Conservation (phyloP, 2,329 filamentous ascomycete genomes). For the Botrytis pseudocinerea region DNA sequence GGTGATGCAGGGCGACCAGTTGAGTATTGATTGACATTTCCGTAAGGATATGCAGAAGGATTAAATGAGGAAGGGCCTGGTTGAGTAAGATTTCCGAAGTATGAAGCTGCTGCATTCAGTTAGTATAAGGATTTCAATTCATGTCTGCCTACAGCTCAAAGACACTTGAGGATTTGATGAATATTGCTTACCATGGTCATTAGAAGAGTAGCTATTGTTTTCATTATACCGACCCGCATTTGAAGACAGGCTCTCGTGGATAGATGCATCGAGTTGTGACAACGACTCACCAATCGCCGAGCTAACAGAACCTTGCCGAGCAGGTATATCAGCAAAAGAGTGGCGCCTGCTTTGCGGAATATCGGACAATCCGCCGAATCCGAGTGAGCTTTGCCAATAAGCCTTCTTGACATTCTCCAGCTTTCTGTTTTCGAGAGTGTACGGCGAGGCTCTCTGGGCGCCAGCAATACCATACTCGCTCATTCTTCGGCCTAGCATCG, state of each 20-base stretch:
- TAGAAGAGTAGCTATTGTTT: constrained; percentile 35
- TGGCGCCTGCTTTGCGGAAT: constrained; percentile 74
- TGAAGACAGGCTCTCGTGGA: constrained; percentile 38
- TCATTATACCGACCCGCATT: constrained; percentile 39
- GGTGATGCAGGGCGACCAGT: constrained; percentile 55
- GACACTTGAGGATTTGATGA: not conserved
- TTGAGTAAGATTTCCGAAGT: constrained; percentile 38
- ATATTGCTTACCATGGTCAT: constrained; percentile 41
- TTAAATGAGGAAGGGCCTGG: constrained; percentile 29
- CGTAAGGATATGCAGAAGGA: constrained; percentile 35
- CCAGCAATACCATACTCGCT: constrained; percentile 42
- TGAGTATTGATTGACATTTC: constrained; percentile 32
- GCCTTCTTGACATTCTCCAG: constrained; percentile 66
- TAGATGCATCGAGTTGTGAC: constrained; percentile 42
- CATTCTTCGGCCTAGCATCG: constrained; percentile 41
- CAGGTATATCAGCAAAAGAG: constrained; percentile 72
- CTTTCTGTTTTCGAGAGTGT: constrained; percentile 60
- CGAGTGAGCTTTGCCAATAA: constrained; percentile 71
- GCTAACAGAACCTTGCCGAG: constrained; percentile 63
- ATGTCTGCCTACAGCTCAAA: not conserved
- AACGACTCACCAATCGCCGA: constrained; percentile 54
- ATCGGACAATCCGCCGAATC: constrained; percentile 61
- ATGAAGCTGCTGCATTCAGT: constrained; percentile 37
- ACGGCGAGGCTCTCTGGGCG: constrained; percentile 37
- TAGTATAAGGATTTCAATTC: constrained; percentile 31